Evolutionary conservation across 768 basidiomycete species (phyloP), one percentile per base, ranked within the genome.

Genomic region (Suillus clintonianus): DNA sequence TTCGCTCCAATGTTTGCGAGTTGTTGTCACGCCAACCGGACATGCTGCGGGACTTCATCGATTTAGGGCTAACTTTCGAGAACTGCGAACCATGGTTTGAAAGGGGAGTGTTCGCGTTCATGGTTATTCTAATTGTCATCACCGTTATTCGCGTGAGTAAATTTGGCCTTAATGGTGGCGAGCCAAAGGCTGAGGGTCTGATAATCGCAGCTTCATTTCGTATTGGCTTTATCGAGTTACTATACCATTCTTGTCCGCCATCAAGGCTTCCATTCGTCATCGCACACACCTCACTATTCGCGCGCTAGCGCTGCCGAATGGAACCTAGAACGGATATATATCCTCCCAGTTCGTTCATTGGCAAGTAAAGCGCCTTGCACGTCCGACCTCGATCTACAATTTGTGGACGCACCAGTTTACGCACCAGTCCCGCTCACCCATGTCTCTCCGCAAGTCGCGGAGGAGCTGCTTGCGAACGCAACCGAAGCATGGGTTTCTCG

Each of bases 61-160:
- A 90, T 71, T 82, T 89, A 70, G 91, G 91, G 0, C 79, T 93
- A 69, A 90, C 83, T 68, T 75, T 90, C 48, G 91, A 93, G 76
- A 91, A 92, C 67, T 94, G 92, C 72, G 92, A 94, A 70, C 82
- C 83, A 62, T 91, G 89, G 89, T 82, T 92, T 54, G 90, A 89
- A 71, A 82, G 86, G 45, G 89, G 85, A 9, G 81, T 88, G 37
- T 72, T 89, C 63, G 87, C 79, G 0, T 80, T 85, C 39, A 77
- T 91, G 55, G 85, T 81, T 2, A 72, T 86, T 50, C 82, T 89
- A 77, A 79, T 86, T 51, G 76, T 91, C 41, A 72, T 90, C 64
- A 83, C 89, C 61, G 82, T 90, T 68, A 74, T 91, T 59, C 81
- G 90, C 67, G 91, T 92, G 72, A 75, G 88, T 81, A 55, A 45